phyloP scores from a whole-genome alignment of 495 filamentous ascomycete genomes.

The Hypoxylon lienhwacheense region DNA sequence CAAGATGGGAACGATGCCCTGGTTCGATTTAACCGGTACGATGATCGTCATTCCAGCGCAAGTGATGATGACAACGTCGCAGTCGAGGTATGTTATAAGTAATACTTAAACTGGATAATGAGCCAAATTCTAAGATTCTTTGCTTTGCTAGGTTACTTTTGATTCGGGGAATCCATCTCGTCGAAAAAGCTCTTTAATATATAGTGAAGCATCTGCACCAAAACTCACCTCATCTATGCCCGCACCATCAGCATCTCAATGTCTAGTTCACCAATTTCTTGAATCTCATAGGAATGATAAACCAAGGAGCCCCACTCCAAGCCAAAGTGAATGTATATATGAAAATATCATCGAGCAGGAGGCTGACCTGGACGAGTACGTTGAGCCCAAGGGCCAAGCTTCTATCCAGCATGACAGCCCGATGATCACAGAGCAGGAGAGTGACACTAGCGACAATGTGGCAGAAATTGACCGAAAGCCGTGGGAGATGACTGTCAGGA shows the following conservation, averaged over 20 bases:
- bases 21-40: too few relatives aligned
- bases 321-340: conserved; percentile 19
- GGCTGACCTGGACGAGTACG: conserved; percentile 28
- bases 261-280: conserved; percentile 82
- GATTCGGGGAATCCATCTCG: conserved; percentile 70
- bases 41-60: conserved; percentile 37
- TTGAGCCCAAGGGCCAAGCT: conserved; percentile 42
- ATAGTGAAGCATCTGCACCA: conserved; percentile 52
- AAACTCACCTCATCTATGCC: conserved; percentile 50
- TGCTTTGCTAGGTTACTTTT: conserved; percentile 67
- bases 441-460: conserved; percentile 29
- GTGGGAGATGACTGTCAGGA: conserved; percentile 45
- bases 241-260: conserved; percentile 58
- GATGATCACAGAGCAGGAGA: conserved; percentile 29
- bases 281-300: conserved; percentile 50
- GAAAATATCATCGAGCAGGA: conserved; percentile 39
- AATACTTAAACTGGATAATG: not conserved
- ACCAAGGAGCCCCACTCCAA: conserved; percentile 1
- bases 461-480: conserved; percentile 51
- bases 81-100: conserved; percentile 44
- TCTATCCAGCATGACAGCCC: not conserved
- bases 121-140: not conserved
- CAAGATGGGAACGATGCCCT: conserved; percentile 35
- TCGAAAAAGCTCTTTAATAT: conserved; percentile 81
- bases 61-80: conserved; percentile 48